Evolutionary conservation across 2,329 filamentous ascomycete species (phyloP).

Genomic region (Aspergillus sp.): DNA sequence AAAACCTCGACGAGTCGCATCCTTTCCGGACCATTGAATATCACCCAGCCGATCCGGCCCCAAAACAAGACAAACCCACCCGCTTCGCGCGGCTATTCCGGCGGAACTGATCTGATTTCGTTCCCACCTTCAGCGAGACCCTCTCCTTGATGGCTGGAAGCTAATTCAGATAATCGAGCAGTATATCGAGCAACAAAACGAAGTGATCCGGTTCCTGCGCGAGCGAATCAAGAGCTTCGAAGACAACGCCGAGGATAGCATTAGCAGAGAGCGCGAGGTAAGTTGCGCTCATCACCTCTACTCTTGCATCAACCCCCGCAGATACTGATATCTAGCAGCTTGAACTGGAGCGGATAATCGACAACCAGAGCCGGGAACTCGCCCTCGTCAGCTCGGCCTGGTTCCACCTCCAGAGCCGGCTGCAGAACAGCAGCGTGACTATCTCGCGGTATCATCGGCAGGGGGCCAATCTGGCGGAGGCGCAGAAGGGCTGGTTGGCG

Average conservation of each 20-base stretch:
- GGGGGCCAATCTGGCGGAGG: conserved; percentile 26
- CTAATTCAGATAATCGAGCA: conserved; percentile 13
- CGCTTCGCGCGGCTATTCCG: too few species aligned
- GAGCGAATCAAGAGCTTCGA: conserved; percentile 33
- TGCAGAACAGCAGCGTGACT: conserved; percentile 36
- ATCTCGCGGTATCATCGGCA: conserved; percentile 33
- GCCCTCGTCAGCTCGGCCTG: conserved; percentile 38
- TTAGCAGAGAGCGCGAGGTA: conserved; percentile 34
- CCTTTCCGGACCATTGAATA: background rate
- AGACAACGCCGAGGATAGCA: conserved; percentile 26
- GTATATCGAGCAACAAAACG: conserved; percentile 36
- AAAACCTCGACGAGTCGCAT: background rate
- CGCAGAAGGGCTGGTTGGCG: conserved; percentile 36
- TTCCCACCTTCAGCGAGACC: too few species aligned
- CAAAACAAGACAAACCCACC: too few species aligned
- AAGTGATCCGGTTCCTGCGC: conserved; percentile 33
- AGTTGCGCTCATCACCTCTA: conserved; percentile 5
- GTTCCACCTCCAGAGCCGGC: conserved; percentile 38
- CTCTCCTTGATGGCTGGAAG: too few species aligned
- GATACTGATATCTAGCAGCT: too few species aligned
- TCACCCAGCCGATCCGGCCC: background rate
- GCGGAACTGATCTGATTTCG: too few species aligned
- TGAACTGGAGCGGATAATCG: conserved; percentile 33
- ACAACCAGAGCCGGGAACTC: conserved; percentile 35
- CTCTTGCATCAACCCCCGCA: conserved; percentile 1